Evolutionary conservation across 2,329 filamentous ascomycete species (phyloP), one percentile per base, ranked within the genome.

Genomic region (Exophiala phaeomuriformis): DNA sequence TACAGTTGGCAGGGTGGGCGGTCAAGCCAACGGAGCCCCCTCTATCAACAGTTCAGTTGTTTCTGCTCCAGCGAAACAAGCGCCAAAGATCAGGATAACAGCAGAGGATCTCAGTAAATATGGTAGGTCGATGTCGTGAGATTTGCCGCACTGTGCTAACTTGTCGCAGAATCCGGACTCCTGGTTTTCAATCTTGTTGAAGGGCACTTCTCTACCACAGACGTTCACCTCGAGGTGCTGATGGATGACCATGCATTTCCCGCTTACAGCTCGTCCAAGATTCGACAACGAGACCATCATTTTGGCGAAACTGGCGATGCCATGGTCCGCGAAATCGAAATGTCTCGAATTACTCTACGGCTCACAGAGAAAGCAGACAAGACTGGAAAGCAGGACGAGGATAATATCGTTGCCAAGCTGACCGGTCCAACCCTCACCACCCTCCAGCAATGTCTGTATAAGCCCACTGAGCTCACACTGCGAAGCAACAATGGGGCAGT

Each of bases 161-260:
- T 63, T 63, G 27, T 40, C 3, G 40, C 59, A 84, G 90, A 97
- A 73, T 93, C 88, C 52, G 93, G 93, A 60, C 79, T 98, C 52
- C 77, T 98, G 59, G 87, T 98, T 51, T 97, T 98, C 79, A 91
- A 90, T 67, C 81, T 98, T 53, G 82, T 96, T 67, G 90, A 97
- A 57, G 90, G 85, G 28, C 86, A 96, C 51, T 79, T 98, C 66
- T 80, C 88, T 0, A 82, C 86, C 59, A 81, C 77, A 49, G 81
- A 90, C 61, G 85, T 83, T 31, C 85, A 88, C 57, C 75, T 98
- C 27, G 90, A 98, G 68, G 81, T 98, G 5, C 76, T 91, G 59
- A 93, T 97, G 68, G 93, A 98, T 68, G 93, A 98, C 67, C 90
- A 93, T 80, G 81, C 88, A 32, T 97, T 93, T 73, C 86, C 93